Conservation (phyloP, 1,284 basidiomycete genomes). For the Cutaneotrichosporon cutaneum region DNA sequence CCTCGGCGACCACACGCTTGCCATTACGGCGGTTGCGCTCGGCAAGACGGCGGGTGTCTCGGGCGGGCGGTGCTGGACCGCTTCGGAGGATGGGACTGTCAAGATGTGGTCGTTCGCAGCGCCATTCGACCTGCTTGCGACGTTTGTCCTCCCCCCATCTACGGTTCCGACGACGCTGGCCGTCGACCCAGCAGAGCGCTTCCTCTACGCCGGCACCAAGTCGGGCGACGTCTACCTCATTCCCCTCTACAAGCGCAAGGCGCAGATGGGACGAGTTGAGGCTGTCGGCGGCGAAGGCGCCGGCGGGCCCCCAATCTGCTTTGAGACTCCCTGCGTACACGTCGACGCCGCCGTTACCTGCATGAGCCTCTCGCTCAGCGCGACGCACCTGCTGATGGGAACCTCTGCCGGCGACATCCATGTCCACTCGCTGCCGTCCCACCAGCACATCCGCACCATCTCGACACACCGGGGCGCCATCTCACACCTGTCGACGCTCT, state of each 20-base stretch:
- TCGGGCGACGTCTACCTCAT: conserved; percentile 74
- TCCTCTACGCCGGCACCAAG: conserved; percentile 77
- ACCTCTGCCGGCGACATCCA: conserved; percentile 72
- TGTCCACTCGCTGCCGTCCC: conserved; percentile 82
- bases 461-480: conserved; percentile 68
- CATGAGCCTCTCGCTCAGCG: conserved; percentile 71
- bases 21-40: conserved; percentile 76
- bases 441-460: conserved; percentile 80
- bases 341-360: conserved; percentile 60
- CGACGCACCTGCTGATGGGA: conserved; percentile 70
- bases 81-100: conserved; percentile 84
- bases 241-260: conserved; percentile 69
- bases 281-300: conserved; percentile 73
- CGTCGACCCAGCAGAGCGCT: conserved; percentile 79
- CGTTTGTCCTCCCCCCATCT: conserved; percentile 75
- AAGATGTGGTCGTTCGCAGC: conserved; percentile 88
- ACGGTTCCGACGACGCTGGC: conserved; percentile 58
- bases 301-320: conserved; percentile 63
- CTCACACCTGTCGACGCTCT: conserved; percentile 69
- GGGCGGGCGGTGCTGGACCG: conserved; percentile 60
- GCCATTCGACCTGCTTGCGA: conserved; percentile 69
- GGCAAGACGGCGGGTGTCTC: conserved; percentile 56
- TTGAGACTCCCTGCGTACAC: conserved; percentile 38
- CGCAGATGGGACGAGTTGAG: conserved; percentile 57
- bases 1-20: conserved; percentile 86